Percentiles rank a stretch among this genome's conserved stretches.
Conservation (phyloP, 1,284 basidiomycete species). For the Austroboletus novae-zelandiae region DNA sequence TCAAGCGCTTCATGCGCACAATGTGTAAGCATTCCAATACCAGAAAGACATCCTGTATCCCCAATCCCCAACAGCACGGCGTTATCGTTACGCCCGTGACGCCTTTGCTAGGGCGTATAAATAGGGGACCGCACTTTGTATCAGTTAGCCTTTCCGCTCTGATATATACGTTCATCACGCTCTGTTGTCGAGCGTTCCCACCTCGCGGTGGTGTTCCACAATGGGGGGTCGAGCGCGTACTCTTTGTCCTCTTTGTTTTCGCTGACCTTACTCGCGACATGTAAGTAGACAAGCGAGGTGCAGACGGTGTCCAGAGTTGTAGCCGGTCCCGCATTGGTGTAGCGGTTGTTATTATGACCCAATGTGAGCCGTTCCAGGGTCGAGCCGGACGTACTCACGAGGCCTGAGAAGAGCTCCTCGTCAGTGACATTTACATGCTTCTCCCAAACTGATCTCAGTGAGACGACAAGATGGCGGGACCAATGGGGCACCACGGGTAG, state of each 20-base stretch:
- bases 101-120: too few relatives aligned
- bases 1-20: conserved; percentile 4
- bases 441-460: not conserved
- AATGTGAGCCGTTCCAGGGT: conserved; percentile 7
- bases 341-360: too few relatives aligned
- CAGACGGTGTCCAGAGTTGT: not conserved
- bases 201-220: too few relatives aligned
- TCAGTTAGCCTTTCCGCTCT: too few relatives aligned
- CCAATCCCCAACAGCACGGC: too few relatives aligned
- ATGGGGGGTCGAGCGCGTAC: conserved; percentile 8
- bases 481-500: not conserved
- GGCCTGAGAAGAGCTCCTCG: conserved; percentile 6
- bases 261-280: not conserved
- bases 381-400: conserved; percentile 5
- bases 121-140: too few relatives aligned
- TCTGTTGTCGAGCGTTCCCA: too few relatives aligned
- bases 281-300: not conserved
- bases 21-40: too few relatives aligned
- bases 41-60: too few relatives aligned
- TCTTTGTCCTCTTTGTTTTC: not conserved
- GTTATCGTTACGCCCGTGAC: too few relatives aligned
- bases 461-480: not conserved
- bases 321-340: conserved; percentile 3
- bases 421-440: conserved; percentile 2
- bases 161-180: too few relatives aligned